phyloP scores from a whole-genome alignment of 441 rosid species.

The Syzygium syzygioides region DNA sequence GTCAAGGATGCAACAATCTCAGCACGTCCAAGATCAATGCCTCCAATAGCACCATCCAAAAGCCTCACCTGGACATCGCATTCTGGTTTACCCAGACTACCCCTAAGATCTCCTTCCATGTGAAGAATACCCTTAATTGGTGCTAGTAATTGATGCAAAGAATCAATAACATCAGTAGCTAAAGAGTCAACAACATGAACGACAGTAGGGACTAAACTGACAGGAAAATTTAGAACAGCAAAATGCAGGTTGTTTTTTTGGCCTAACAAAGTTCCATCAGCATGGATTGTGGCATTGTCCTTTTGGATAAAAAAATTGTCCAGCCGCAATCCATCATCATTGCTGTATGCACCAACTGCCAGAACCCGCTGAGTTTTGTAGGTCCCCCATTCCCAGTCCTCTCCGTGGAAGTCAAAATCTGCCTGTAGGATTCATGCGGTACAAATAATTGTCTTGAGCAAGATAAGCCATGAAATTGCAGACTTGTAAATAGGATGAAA shows the following conservation, averaged over 20 bases:
- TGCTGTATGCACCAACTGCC: conserved; percentile 94
- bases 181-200: conserved; percentile 95
- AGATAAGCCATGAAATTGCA: not conserved
- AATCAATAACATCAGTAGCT: conserved; percentile 74
- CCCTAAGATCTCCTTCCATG: conserved; percentile 99
- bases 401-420: conserved; percentile 96
- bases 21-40: conserved; percentile 97
- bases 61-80: conserved; percentile 98
- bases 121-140: conserved; percentile 94
- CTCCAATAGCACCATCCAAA: conserved; percentile 94
- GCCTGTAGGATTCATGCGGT: conserved; percentile 48
- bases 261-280: conserved; percentile 92
- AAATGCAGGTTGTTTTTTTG: conserved; percentile 97
- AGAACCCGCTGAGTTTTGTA: conserved; percentile 88
- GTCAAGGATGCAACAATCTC: conserved; percentile 96
- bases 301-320: conserved; percentile 94
- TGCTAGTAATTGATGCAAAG: conserved; percentile 79
- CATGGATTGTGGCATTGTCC: conserved; percentile 97
- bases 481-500: not conserved
- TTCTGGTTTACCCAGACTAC: conserved; percentile 92
- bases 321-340: conserved; percentile 92
- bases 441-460: not conserved
- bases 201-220: conserved; percentile 88
- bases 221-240: conserved; percentile 97
- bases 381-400: conserved; percentile 99